Evolutionary conservation across 768 basidiomycete species (phyloP).

Genomic region (Gymnopilus junonius): DNA sequence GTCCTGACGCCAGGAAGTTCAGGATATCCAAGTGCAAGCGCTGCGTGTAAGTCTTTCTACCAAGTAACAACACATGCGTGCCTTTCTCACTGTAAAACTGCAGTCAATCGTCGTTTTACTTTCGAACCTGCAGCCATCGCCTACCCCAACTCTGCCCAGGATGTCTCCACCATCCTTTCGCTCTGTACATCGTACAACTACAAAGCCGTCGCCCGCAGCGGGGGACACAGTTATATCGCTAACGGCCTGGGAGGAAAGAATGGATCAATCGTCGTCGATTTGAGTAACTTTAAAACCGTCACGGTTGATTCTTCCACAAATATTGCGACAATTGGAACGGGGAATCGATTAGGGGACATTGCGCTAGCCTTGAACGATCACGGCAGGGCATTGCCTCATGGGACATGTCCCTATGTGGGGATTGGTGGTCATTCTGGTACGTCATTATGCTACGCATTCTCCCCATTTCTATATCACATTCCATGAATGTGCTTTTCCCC

Average conservation of each 20-base stretch:
- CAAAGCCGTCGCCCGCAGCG: slow-evolving; percentile 42
- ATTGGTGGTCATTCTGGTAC: slow-evolving; percentile 49
- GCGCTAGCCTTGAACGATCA: slow-evolving; percentile 38
- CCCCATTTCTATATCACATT: background rate
- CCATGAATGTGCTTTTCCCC: background rate
- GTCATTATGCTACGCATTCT: slow-evolving; percentile 6
- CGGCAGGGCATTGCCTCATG: slow-evolving; percentile 44
- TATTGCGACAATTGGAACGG: slow-evolving; percentile 40
- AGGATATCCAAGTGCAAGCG: slow-evolving; percentile 23
- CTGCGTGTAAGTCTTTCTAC: slow-evolving; percentile 27
- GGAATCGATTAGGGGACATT: slow-evolving; percentile 43
- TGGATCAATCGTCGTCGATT: slow-evolving; percentile 45
- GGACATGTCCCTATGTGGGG: slow-evolving; percentile 50
- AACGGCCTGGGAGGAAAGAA: slow-evolving; percentile 46
- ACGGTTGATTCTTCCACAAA: slow-evolving; percentile 31
- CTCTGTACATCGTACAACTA: slow-evolving; percentile 29
- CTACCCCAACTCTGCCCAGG: slow-evolving; percentile 30
- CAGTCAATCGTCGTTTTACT: slow-evolving; percentile 34
- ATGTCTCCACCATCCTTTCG: slow-evolving; percentile 33
- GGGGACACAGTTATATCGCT: slow-evolving; percentile 51
- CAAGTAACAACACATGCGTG: background rate
- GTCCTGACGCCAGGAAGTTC: slow-evolving; percentile 24
- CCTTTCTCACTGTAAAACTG: background rate
- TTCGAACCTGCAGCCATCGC: slow-evolving; percentile 35
- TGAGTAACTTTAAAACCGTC: slow-evolving; percentile 39